Evolutionary conservation across 2,329 filamentous ascomycete genomes (phyloP).

Genomic region (Xylaria sp.): DNA sequence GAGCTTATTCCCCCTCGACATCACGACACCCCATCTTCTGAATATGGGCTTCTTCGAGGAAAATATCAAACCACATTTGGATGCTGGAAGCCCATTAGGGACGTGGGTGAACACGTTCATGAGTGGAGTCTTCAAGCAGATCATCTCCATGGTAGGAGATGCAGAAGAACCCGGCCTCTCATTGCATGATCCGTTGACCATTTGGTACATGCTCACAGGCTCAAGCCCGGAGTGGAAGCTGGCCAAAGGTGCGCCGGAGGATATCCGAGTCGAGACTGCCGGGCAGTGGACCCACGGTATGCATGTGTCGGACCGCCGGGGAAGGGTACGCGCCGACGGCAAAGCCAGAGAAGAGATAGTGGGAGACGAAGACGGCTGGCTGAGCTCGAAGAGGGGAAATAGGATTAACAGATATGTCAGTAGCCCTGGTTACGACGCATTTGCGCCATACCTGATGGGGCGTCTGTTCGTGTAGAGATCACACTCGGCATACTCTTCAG

Average conservation of each 20-base stretch:
- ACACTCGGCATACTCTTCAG: background rate
- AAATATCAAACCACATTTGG: constrained; percentile 65
- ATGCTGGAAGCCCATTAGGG: constrained; percentile 76
- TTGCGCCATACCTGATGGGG: constrained; percentile 74
- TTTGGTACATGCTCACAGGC: constrained; percentile 80
- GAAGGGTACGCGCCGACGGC: constrained; percentile 65
- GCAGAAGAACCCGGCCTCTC: constrained; percentile 69
- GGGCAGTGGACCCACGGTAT: constrained; percentile 97
- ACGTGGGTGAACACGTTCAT: constrained; percentile 80
- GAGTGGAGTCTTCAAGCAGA: constrained; percentile 74
- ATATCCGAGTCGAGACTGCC: constrained; percentile 87
- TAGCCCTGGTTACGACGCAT: constrained; percentile 74
- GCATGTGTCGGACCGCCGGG: constrained; percentile 83
- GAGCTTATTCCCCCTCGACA: constrained; percentile 79
- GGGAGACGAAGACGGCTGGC: constrained; percentile 81
- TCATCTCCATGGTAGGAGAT: constrained; percentile 70
- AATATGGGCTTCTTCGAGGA: constrained; percentile 68
- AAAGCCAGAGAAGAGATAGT: constrained; percentile 63
- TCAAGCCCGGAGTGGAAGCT: constrained; percentile 68
- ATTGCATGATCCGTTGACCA: constrained; percentile 80
- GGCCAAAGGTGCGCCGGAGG: constrained; percentile 70
- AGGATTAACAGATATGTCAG: constrained; percentile 78
- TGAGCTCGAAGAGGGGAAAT: constrained; percentile 80
- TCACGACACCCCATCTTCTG: constrained; percentile 78
- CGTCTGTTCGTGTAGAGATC: constrained; percentile 66